phyloP scores from a whole-genome alignment of 2,329 filamentous ascomycete species.

The Colletotrichum godetiae region DNA sequence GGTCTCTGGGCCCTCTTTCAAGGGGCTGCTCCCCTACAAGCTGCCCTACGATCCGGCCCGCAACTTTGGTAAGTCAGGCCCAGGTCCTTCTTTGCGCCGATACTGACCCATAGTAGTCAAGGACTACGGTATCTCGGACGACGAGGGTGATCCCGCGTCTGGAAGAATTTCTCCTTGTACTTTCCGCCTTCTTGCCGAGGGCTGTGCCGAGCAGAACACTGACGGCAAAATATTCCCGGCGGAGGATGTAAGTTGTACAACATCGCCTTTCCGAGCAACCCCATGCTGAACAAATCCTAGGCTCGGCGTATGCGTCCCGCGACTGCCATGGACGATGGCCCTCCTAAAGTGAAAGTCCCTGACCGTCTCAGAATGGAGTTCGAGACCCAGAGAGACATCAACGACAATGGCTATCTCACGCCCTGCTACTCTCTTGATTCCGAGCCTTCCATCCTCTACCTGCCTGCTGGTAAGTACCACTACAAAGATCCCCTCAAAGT shows the following conservation, averaged over 20 bases:
- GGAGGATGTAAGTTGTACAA: constrained; percentile 36
- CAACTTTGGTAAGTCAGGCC: constrained; percentile 11
- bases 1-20: background rate
- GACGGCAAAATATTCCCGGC: constrained; percentile 34
- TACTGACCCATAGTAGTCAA: constrained; percentile 1
- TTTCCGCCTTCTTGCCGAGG: constrained; percentile 52
- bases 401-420: constrained; percentile 31
- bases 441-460: constrained; percentile 35
- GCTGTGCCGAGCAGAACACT: constrained; percentile 45
- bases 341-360: background rate
- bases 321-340: constrained; percentile 10
- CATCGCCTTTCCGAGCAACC: background rate
- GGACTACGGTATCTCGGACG: constrained; percentile 49
- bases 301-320: constrained; percentile 29
- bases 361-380: constrained; percentile 27
- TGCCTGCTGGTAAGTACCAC: constrained; percentile 9
- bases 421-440: constrained; percentile 34
- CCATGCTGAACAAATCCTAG: background rate
- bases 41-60: constrained; percentile 20
- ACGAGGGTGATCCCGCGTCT: constrained; percentile 51
- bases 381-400: constrained; percentile 39
- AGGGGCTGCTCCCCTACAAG: background rate
- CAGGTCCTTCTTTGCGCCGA: background rate
- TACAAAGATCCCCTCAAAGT: background rate
- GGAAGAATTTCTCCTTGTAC: constrained; percentile 54